Percentiles rank a stretch among this genome's conserved stretches.
phyloP scores from a whole-genome alignment of 495 filamentous ascomycete genomes.

The Oleoguttula mirabilis region DNA sequence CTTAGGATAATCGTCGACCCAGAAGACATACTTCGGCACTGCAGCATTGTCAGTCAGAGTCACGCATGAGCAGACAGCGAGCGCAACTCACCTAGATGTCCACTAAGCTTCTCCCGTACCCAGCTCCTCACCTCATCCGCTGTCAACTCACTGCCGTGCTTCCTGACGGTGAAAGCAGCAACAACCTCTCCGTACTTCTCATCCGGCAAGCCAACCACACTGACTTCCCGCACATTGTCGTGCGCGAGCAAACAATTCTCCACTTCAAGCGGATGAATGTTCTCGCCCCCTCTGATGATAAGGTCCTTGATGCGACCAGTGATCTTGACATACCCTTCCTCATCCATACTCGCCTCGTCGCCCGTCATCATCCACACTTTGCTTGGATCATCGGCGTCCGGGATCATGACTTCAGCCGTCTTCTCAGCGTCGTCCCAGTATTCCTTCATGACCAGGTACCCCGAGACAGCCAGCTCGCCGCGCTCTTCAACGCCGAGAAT shows the following conservation, averaged over 20 bases:
- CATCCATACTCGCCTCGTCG: slow-evolving; percentile 85
- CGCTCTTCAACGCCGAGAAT: slow-evolving; percentile 51
- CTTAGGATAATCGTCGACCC: slow-evolving; percentile 71
- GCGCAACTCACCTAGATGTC: slow-evolving; percentile 52
- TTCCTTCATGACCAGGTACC: slow-evolving; percentile 81
- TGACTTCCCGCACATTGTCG: slow-evolving; percentile 55
- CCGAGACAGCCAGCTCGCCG: slow-evolving; percentile 74
- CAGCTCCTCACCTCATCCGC: slow-evolving; percentile 53
- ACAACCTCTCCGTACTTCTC: slow-evolving; percentile 77
- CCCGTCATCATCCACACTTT: slow-evolving; percentile 71
- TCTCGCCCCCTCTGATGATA: slow-evolving; percentile 88
- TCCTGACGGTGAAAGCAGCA: slow-evolving; percentile 62
- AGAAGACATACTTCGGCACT: slow-evolving; percentile 87
- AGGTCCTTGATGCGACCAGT: slow-evolving; percentile 77
- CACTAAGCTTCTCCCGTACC: slow-evolving; percentile 59
- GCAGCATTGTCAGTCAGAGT: slow-evolving; percentile 10
- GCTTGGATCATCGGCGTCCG: slow-evolving; percentile 39
- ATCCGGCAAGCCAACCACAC: slow-evolving; percentile 75
- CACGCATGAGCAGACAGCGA: not conserved
- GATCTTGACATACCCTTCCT: slow-evolving; percentile 51
- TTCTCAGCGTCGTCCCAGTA: slow-evolving; percentile 66
- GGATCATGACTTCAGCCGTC: slow-evolving; percentile 59
- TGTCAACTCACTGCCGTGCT: slow-evolving; percentile 27
- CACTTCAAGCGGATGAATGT: slow-evolving; percentile 89
- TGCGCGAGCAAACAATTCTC: slow-evolving; percentile 81